These are phyloP conservation scores for Phytophthora quininea DNA, from an alignment of 352 stramenopile genomes.

Conservation along the genomic window DNA sequence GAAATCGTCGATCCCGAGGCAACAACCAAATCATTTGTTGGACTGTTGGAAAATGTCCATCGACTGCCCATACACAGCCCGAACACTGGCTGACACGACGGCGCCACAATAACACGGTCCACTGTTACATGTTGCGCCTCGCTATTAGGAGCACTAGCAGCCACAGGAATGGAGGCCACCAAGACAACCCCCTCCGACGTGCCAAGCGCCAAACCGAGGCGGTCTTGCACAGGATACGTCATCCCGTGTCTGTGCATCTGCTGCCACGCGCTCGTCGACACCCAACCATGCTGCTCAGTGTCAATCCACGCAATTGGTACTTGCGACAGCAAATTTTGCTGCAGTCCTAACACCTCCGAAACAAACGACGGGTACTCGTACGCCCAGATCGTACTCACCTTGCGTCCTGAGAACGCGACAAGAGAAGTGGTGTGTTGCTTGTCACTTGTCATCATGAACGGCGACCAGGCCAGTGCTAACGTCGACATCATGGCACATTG, in stretches of 20 bases:
- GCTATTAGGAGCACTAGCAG: conserved; percentile 14
- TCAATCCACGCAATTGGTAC: conserved; percentile 63
- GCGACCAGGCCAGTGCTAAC: conserved; percentile 76
- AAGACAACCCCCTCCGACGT: conserved; percentile 71
- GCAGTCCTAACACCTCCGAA: conserved; percentile 19
- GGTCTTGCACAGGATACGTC: conserved; percentile 13
- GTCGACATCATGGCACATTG: conserved; percentile 66
- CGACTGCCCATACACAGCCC: conserved; percentile 53
- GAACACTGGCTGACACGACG: conserved; percentile 71
- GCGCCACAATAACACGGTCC: conserved; percentile 56
- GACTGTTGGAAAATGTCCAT: conserved; percentile 60
- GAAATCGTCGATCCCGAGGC: conserved; percentile 72
- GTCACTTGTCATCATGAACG: conserved; percentile 53
- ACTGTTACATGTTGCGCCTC: conserved; percentile 29
- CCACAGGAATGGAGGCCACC: conserved; percentile 47
- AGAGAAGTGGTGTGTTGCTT: conserved; percentile 60
- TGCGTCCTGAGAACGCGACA: conserved; percentile 67
- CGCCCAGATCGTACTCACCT: conserved; percentile 72
- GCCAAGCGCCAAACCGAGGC: conserved; percentile 56
- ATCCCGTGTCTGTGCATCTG: conserved; percentile 50
- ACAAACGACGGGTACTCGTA: conserved; percentile 59
- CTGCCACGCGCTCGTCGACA: conserved; percentile 72
- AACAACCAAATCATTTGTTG: conserved; percentile 58
- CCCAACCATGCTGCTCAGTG: conserved; percentile 77
- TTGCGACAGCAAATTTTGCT: conserved; percentile 37